Evolutionary conservation across 768 basidiomycete genomes (phyloP).

Genomic region (Mycena epipterygia): DNA sequence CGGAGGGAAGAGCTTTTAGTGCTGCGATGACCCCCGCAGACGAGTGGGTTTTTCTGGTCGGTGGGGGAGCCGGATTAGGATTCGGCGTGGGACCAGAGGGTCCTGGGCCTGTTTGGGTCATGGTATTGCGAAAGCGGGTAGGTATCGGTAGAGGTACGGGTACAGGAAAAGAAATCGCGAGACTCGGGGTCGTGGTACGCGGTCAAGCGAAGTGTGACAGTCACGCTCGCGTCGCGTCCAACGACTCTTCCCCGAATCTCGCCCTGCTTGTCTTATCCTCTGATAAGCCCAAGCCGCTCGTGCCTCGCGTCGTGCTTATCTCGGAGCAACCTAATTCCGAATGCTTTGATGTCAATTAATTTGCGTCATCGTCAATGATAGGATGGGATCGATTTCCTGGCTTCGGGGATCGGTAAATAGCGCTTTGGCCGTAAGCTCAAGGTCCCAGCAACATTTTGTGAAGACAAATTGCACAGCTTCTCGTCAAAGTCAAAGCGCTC

Average conservation of each 20-base stretch:
- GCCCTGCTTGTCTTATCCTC: background rate
- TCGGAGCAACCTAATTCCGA: no score
- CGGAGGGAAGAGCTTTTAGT: background rate
- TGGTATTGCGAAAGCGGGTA: no score
- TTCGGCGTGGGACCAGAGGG: background rate
- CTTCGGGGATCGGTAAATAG: no score
- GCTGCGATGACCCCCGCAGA: background rate
- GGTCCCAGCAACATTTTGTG: no score
- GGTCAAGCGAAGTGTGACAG: background rate
- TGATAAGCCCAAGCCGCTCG: slow-evolving; percentile 10
- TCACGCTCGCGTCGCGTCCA: background rate
- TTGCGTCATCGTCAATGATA: no score
- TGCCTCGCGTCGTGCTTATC: slow-evolving; percentile 31
- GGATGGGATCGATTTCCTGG: no score
- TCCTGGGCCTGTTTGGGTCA: background rate
- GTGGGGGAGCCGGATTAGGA: background rate
- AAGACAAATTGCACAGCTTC: no score
- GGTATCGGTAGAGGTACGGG: background rate
- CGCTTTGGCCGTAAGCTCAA: no score
- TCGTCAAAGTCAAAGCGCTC: no score
- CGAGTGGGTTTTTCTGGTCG: background rate
- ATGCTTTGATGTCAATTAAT: no score
- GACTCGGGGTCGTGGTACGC: background rate
- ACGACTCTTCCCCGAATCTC: background rate
- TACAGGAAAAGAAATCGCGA: background rate